Conservation (phyloP, 2,329 filamentous ascomycete species). For the Alternaria dauci region DNA sequence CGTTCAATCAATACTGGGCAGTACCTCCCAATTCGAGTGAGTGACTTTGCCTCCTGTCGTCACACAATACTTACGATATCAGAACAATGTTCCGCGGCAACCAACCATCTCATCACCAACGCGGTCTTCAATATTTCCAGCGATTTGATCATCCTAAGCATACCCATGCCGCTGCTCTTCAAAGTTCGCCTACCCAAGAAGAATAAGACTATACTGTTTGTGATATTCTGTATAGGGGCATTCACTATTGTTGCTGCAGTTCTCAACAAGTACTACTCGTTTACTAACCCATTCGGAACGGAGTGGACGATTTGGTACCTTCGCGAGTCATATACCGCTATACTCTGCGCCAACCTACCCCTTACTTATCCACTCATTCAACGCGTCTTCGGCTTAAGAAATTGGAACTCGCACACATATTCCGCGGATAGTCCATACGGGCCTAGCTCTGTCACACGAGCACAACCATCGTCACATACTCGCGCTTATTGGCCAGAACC, state of each 20-base stretch:
- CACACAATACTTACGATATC: slow-evolving; percentile 5
- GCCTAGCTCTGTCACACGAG: slow-evolving; percentile 7
- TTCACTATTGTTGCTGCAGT: slow-evolving; percentile 64
- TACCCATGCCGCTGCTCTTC: slow-evolving; percentile 58
- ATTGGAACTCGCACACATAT: slow-evolving; percentile 42
- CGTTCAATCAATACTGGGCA: slow-evolving; percentile 62
- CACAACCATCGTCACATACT: slow-evolving; percentile 7
- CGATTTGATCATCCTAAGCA: slow-evolving; percentile 56
- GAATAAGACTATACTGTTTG: slow-evolving; percentile 63
- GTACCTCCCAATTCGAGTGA: slow-evolving; percentile 53
- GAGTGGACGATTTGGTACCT: slow-evolving; percentile 68
- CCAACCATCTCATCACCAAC: slow-evolving; percentile 52
- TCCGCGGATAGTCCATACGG: slow-evolving; percentile 6
- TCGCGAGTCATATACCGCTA: slow-evolving; percentile 66
- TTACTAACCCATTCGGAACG: slow-evolving; percentile 63
- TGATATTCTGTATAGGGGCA: slow-evolving; percentile 64
- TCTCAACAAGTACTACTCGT: slow-evolving; percentile 70
- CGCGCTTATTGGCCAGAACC: slow-evolving; percentile 24
- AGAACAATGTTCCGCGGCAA: slow-evolving; percentile 56
- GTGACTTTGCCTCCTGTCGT: neutral
- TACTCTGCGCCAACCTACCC: slow-evolving; percentile 68
- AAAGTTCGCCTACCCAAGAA: slow-evolving; percentile 53
- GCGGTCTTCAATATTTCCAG: slow-evolving; percentile 57
- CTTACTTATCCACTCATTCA: slow-evolving; percentile 67
- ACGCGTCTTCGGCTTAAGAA: slow-evolving; percentile 53